Conservation (phyloP, 2,329 filamentous ascomycete genomes). For the Aspergillus sp. region DNA sequence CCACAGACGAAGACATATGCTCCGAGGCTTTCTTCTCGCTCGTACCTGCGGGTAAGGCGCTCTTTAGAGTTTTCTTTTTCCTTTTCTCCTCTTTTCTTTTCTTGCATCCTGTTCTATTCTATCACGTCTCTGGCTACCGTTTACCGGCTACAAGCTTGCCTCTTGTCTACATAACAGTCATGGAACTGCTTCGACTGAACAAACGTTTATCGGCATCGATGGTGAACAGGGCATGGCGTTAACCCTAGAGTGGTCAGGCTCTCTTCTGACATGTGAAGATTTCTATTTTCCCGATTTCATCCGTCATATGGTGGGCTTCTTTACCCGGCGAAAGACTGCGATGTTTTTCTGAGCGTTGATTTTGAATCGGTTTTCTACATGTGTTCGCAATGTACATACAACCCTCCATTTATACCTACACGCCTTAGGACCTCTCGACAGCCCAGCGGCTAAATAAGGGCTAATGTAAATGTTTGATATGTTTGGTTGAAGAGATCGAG, state of each 20-base stretch:
- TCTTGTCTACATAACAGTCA: background rate
- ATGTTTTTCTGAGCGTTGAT: conserved; percentile 2
- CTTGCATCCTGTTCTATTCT: background rate
- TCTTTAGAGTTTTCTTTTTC: background rate
- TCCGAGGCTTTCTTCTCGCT: background rate
- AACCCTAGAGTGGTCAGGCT: background rate
- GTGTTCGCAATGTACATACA: conserved; percentile 5
- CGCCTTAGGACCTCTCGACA: background rate
- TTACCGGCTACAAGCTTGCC: background rate
- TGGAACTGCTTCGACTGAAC: background rate
- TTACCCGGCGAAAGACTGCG: background rate
- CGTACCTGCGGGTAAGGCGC: background rate
- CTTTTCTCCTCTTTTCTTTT: background rate
- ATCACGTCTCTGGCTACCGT: background rate
- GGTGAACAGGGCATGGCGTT: conserved; percentile 3
- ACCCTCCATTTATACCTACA: background rate
- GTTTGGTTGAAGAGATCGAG: too few relatives aligned
- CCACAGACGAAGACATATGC: background rate
- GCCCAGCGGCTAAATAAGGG: background rate
- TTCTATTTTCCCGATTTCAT: background rate
- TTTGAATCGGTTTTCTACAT: background rate
- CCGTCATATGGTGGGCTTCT: background rate
- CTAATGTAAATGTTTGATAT: background rate
- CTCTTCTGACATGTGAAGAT: conserved; percentile 5
- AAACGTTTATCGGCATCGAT: conserved; percentile 1